Percentiles rank a stretch among this genome's conserved stretches.
Conservation (phyloP, 129 eudicot species). For the Heracleum sosnowskyi region DNA sequence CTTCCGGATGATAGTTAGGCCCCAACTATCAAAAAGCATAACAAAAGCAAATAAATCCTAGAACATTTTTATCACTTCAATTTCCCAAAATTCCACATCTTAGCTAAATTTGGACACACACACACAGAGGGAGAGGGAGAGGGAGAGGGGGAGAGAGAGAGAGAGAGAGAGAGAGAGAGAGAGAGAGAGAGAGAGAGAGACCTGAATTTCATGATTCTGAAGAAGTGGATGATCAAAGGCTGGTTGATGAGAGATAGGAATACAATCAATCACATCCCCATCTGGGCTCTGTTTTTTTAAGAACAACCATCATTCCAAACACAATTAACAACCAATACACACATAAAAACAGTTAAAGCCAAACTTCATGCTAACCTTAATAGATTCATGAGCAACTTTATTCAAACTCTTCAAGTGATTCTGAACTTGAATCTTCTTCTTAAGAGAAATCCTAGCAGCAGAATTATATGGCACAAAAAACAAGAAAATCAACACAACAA, state of each 20-base stretch:
- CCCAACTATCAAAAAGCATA: conserved; percentile 31
- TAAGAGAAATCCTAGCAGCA: conserved; percentile 20
- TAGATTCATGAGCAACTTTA: conserved; percentile 56
- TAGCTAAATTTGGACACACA: not conserved
- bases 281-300: conserved; percentile 44
- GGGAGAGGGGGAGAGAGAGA: not conserved
- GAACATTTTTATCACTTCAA: not conserved
- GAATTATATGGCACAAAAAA: not conserved
- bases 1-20: conserved; percentile 77
- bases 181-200: conserved; percentile 9
- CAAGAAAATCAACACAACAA: conserved; percentile 4
- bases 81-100: not conserved
- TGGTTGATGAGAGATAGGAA: conserved; percentile 61
- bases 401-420: conserved; percentile 62
- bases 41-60: not conserved
- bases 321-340: not conserved
- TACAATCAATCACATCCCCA: conserved; percentile 77
- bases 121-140: not conserved
- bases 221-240: conserved; percentile 87
- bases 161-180: not conserved
- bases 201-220: conserved; percentile 75
- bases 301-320: conserved; percentile 3
- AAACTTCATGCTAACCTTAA: conserved; percentile 42
- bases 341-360: not conserved
- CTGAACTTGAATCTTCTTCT: conserved; percentile 35